A percentile compares a stretch with the other conserved stretches of the same genome.
Conservation (phyloP, 1,139 yeast genomes). For the Diutina sp. region DNA sequence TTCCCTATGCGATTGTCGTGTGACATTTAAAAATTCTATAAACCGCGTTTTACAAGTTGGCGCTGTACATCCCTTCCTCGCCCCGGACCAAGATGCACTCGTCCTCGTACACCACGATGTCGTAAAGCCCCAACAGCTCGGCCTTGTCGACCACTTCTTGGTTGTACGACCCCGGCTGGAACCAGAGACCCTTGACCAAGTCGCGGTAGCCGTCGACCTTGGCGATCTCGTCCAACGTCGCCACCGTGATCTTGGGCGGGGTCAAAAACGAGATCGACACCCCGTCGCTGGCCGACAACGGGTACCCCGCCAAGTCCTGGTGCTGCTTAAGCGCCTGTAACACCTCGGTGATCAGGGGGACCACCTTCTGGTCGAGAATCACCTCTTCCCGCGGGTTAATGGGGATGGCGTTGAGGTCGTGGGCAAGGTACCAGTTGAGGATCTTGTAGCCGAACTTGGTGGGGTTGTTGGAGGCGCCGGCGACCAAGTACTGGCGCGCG, state of each 20-base stretch:
- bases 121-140: slow-evolving; percentile 24
- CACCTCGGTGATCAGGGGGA: slow-evolving; percentile 19
- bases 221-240: slow-evolving; percentile 31
- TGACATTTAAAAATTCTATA: background rate
- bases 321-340: slow-evolving; percentile 14
- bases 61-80: slow-evolving; percentile 30
- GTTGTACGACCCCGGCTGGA: slow-evolving; percentile 72
- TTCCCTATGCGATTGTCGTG: slow-evolving; percentile 38
- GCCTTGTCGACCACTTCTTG: slow-evolving; percentile 33
- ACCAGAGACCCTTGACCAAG: slow-evolving; percentile 54
- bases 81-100: slow-evolving; percentile 66
- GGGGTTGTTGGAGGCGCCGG: slow-evolving; percentile 62
- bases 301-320: slow-evolving; percentile 14
- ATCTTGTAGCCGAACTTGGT: slow-evolving; percentile 63
- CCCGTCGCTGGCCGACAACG: slow-evolving; percentile 23
- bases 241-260: slow-evolving; percentile 49
- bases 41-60: slow-evolving; percentile 7
- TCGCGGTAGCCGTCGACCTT: slow-evolving; percentile 15
- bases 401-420: slow-evolving; percentile 49
- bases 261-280: slow-evolving; percentile 56
- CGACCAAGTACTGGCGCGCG: slow-evolving; percentile 46
- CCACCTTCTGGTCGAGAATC: slow-evolving; percentile 34
- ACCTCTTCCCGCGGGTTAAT: slow-evolving; percentile 43
- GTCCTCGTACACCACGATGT: slow-evolving; percentile 41
- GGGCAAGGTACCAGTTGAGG: slow-evolving; percentile 52